Conservation (phyloP, 106 monocot genomes). For the Chionographis japonica region DNA sequence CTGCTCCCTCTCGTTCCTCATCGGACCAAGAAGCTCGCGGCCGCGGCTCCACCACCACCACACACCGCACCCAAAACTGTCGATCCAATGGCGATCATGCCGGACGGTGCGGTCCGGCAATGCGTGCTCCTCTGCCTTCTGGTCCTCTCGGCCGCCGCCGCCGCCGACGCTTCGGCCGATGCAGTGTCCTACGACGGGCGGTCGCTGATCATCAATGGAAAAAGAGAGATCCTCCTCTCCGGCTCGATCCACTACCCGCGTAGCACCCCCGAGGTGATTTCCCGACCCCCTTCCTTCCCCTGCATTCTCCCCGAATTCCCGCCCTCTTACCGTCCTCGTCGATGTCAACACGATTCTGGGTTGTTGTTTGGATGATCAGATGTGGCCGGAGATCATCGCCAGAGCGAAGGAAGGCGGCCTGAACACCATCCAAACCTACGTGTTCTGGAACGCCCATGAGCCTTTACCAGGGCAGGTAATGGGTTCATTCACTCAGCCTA, state of each 20-base stretch:
- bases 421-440: slow-evolving; percentile 48
- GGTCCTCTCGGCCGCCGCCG: background rate
- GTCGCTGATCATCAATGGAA: slow-evolving; percentile 32
- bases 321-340: too few relatives aligned
- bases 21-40: background rate
- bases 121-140: background rate
- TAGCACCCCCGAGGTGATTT: slow-evolving; percentile 33
- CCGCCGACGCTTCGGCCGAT: background rate
- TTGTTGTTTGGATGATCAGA: slow-evolving; percentile 9
- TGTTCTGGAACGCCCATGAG: slow-evolving; percentile 48
- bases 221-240: slow-evolving; percentile 32
- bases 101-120: too few relatives aligned
- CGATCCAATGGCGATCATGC: too few relatives aligned
- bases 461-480: slow-evolving; percentile 20
- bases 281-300: too few relatives aligned
- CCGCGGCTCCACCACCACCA: too few relatives aligned
- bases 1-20: background rate
- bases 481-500: too few relatives aligned
- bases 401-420: slow-evolving; percentile 39
- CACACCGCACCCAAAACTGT: too few relatives aligned
- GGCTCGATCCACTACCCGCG: slow-evolving; percentile 53
- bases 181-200: slow-evolving; percentile 19
- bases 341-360: background rate
- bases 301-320: too few relatives aligned
- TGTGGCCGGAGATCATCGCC: slow-evolving; percentile 40